These are phyloP conservation scores for Suillus tomentosus DNA, from an alignment of 768 basidiomycete species.

Conservation along the genomic window DNA sequence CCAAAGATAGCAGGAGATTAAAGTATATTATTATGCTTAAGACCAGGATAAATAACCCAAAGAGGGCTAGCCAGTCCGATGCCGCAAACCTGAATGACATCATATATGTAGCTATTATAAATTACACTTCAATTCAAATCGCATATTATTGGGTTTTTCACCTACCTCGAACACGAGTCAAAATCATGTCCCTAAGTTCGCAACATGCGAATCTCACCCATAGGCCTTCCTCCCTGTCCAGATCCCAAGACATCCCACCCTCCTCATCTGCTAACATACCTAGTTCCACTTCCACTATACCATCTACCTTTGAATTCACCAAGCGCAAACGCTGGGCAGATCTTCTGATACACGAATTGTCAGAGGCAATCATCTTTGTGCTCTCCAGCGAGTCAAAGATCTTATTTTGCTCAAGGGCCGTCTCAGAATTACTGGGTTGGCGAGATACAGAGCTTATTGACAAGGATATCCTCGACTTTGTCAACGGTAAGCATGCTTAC, in stretches of 20 bases:
- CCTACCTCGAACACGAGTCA: not conserved
- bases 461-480: slow-evolving; percentile 60
- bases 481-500: slow-evolving; percentile 52
- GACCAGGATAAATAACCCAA: not conserved
- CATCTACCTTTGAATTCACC: slow-evolving; percentile 72
- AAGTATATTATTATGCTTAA: too few relatives aligned
- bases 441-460: slow-evolving; percentile 72
- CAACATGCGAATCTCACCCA: not conserved
- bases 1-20: too few relatives aligned
- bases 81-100: slow-evolving; percentile 1
- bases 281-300: not conserved
- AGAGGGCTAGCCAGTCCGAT: not conserved
- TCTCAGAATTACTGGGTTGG: slow-evolving; percentile 79
- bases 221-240: not conserved
- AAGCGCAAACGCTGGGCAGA: slow-evolving; percentile 89
- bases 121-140: too few relatives aligned
- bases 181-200: slow-evolving; percentile 23
- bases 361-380: slow-evolving; percentile 70
- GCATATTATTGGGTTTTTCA: too few relatives aligned
- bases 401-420: slow-evolving; percentile 67
- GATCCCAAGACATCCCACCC: not conserved
- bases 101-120: slow-evolving; percentile 1
- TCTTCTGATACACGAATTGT: slow-evolving; percentile 72
- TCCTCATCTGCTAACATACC: not conserved
- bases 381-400: slow-evolving; percentile 64